phyloP scores from a whole-genome alignment of 2,329 filamentous ascomycete genomes.

The Chrysoporthe austroafricana region DNA sequence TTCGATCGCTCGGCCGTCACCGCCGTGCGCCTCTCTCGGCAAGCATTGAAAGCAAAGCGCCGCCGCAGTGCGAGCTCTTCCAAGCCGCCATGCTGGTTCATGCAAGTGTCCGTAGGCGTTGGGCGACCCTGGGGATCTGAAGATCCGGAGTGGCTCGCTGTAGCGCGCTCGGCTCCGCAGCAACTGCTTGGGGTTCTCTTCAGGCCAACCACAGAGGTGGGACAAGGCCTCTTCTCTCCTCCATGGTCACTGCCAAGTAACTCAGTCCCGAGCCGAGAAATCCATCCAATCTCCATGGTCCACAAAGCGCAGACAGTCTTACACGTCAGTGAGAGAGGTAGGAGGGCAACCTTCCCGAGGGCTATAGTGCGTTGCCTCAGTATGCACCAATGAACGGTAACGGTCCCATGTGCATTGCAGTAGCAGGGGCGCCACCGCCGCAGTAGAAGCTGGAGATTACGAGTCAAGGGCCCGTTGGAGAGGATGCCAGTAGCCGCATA shows the following conservation, averaged over 20 bases:
- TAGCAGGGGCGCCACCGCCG: background rate
- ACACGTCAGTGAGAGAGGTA: conserved; percentile 17
- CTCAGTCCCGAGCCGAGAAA: conserved; percentile 21
- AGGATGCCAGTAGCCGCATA: background rate
- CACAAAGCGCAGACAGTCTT: conserved; percentile 21
- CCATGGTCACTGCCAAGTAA: conserved; percentile 9
- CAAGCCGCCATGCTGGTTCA: conserved; percentile 22
- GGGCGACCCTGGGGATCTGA: background rate
- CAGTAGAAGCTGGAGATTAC: background rate
- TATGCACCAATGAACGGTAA: background rate
- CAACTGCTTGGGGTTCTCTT: conserved; percentile 18
- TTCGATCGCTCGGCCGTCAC: background rate
- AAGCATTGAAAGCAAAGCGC: background rate
- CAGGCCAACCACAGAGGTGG: conserved; percentile 15
- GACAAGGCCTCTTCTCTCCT: conserved; percentile 13
- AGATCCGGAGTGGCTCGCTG: conserved; percentile 14
- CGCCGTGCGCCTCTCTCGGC: background rate
- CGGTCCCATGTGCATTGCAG: conserved; percentile 15
- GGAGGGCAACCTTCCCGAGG: conserved; percentile 13
- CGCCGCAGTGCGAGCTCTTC: background rate
- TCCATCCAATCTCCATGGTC: conserved; percentile 17
- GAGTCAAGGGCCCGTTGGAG: background rate
- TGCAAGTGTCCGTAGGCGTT: conserved; percentile 23
- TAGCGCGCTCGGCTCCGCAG: conserved; percentile 23
- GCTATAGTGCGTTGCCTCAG: background rate